Evolutionary conservation across 2,329 filamentous ascomycete species (phyloP).

Genomic region (Trichoderma aggressivum): DNA sequence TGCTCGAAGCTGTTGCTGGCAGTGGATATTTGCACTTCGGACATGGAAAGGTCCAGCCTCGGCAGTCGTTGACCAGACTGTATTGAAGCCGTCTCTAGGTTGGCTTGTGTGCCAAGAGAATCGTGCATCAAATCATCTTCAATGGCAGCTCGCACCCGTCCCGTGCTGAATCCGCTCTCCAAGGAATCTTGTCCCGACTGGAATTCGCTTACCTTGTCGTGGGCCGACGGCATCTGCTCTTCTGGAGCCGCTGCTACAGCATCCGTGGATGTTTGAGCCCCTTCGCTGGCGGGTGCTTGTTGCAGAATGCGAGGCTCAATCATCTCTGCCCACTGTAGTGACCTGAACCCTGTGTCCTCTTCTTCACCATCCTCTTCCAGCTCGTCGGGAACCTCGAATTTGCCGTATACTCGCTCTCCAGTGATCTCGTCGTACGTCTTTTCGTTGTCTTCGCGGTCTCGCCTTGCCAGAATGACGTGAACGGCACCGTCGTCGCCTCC

Average conservation of each 20-base stretch:
- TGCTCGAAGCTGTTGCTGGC: conserved; percentile 24
- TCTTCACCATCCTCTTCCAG: conserved; percentile 57
- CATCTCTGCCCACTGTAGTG: conserved; percentile 59
- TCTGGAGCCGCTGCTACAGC: background rate
- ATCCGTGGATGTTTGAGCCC: conserved; percentile 6
- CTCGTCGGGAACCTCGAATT: conserved; percentile 70
- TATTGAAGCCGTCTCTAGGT: conserved; percentile 28
- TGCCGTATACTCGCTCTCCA: conserved; percentile 70
- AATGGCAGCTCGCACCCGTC: conserved; percentile 30
- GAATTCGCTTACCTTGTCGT: conserved; percentile 18
- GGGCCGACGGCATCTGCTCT: background rate
- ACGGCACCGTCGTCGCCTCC: conserved; percentile 51
- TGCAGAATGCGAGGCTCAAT: conserved; percentile 65
- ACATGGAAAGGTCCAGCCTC: conserved; percentile 24
- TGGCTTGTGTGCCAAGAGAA: conserved; percentile 16
- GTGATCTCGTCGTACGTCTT: conserved; percentile 62
- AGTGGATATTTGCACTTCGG: conserved; percentile 25
- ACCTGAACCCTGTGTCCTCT: conserved; percentile 60
- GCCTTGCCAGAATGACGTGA: conserved; percentile 62
- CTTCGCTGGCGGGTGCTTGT: conserved; percentile 30
- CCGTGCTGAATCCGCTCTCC: conserved; percentile 29
- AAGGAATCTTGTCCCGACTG: conserved; percentile 2
- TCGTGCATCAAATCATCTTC: conserved; percentile 24
- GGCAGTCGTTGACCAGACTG: conserved; percentile 29
- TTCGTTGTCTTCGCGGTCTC: conserved; percentile 60